Evolutionary conservation across 805 yeast species (phyloP).

Genomic region (Limtongia smithiae): DNA sequence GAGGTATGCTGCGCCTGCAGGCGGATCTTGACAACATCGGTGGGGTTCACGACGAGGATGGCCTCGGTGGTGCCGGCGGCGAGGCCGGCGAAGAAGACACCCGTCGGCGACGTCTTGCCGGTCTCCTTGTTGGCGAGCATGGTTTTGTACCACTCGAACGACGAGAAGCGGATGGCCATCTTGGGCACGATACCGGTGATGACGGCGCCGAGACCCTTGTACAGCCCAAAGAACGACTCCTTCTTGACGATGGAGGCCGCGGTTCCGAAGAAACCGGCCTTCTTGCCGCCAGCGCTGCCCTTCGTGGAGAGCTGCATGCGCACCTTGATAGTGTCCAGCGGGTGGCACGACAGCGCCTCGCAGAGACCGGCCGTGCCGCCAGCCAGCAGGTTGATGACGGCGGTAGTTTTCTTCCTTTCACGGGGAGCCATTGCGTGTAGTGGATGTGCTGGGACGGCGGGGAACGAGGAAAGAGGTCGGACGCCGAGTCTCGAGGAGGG

Average conservation of each 20-base stretch:
- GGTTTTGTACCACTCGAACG: conserved; percentile 83
- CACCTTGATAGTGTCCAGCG: conserved; percentile 95
- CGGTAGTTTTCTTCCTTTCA: conserved; percentile 26
- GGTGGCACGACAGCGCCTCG: conserved; percentile 97
- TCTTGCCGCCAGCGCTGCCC: conserved; percentile 48
- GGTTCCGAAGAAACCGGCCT: conserved; percentile 82
- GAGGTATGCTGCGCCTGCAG: conserved; percentile 94
- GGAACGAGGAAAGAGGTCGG: no score
- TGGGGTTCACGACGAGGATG: conserved; percentile 89
- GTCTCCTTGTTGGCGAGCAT: conserved; percentile 44
- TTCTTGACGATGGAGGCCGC: conserved; percentile 72
- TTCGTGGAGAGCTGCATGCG: conserved; percentile 89
- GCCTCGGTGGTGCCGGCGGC: conserved; percentile 98
- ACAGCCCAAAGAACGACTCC: conserved; percentile 81
- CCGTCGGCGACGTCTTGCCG: conserved; percentile 56
- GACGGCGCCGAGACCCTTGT: conserved; percentile 96
- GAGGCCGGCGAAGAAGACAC: conserved; percentile 87
- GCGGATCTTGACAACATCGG: conserved; percentile 95
- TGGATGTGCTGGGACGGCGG: no score
- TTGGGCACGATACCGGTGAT: conserved; percentile 96
- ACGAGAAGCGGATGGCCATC: conserved; percentile 95
- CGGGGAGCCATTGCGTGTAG: conserved; percentile 9
- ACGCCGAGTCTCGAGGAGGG: no score
- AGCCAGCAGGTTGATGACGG: conserved; percentile 44
- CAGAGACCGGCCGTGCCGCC: conserved; percentile 97